phyloP scores from a whole-genome alignment of 148 eudicot species.

The Diospyros kaki region DNA sequence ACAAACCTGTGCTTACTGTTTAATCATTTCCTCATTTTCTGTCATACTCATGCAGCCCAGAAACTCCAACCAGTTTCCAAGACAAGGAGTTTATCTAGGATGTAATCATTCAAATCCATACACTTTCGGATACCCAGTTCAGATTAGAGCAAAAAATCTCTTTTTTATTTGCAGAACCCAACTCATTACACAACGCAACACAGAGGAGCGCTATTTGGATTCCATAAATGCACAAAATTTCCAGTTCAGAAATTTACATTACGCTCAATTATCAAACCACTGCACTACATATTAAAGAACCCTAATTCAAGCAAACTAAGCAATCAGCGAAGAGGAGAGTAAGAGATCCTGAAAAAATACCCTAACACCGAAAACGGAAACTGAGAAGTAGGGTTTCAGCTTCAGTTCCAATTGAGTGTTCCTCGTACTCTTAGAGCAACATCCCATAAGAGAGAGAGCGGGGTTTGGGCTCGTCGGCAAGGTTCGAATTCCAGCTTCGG shows the following conservation, averaged over 20 bases:
- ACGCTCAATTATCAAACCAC: not conserved
- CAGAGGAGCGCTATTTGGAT: not conserved
- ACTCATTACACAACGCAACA: not conserved
- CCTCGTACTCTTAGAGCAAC: slow-evolving; percentile 1
- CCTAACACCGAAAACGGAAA: not conserved
- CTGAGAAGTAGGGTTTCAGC: slow-evolving; percentile 12
- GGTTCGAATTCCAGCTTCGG: not conserved
- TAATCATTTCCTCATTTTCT: not conserved
- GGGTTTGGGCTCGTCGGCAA: not conserved
- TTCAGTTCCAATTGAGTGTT: not conserved
- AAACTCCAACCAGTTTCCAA: not conserved
- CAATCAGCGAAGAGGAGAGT: not conserved
- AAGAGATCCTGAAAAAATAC: slow-evolving; percentile 1
- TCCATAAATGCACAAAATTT: not conserved
- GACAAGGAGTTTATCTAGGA: not conserved
- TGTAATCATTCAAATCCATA: not conserved
- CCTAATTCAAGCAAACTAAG: slow-evolving; percentile 1
- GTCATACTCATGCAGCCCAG: not conserved
- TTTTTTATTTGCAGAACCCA: not conserved
- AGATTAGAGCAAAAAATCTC: not conserved
- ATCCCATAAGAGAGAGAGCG: not conserved
- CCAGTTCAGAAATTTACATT: too few relatives aligned
- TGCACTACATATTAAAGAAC: not conserved
- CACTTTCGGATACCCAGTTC: not conserved
- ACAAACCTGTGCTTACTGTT: not conserved